Conservation (phyloP, 306 rosid species). For the Trifolium repens region DNA sequence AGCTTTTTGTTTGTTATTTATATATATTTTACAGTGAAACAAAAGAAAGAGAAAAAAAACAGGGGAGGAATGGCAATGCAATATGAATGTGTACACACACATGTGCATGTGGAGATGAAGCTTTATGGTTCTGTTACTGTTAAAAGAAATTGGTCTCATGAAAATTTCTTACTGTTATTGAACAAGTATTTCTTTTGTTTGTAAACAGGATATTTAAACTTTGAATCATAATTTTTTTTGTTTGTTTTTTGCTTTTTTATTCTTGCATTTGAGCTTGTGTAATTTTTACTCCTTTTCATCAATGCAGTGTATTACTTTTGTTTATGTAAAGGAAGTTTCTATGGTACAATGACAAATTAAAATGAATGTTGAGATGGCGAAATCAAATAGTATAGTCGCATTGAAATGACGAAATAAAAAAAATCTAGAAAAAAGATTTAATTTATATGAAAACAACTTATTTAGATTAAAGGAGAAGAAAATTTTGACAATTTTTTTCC, state of each 20-base stretch:
- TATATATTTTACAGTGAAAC: neutral
- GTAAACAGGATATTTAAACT: neutral
- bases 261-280: neutral
- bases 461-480: too few relatives aligned
- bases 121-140: conserved; percentile 1
- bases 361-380: too few relatives aligned
- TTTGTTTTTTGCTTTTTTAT: neutral
- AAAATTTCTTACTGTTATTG: neutral
- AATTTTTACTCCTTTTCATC: neutral
- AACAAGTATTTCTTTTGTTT: neutral
- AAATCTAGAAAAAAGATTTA: too few relatives aligned
- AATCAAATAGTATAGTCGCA: too few relatives aligned
- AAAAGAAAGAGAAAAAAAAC: neutral
- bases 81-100: neutral
- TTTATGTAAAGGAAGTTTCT: too few relatives aligned
- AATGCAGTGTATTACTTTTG: neutral
- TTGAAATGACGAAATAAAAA: too few relatives aligned
- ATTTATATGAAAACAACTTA: too few relatives aligned
- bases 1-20: neutral
- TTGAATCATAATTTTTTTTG: neutral
- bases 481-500: too few relatives aligned
- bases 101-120: conserved; percentile 9
- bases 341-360: too few relatives aligned
- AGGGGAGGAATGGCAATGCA: conserved; percentile 1
- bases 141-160: neutral